Percentiles rank a stretch among this genome's conserved stretches.
Conservation (phyloP, 75 land plant species). For the Picea glauca region DNA sequence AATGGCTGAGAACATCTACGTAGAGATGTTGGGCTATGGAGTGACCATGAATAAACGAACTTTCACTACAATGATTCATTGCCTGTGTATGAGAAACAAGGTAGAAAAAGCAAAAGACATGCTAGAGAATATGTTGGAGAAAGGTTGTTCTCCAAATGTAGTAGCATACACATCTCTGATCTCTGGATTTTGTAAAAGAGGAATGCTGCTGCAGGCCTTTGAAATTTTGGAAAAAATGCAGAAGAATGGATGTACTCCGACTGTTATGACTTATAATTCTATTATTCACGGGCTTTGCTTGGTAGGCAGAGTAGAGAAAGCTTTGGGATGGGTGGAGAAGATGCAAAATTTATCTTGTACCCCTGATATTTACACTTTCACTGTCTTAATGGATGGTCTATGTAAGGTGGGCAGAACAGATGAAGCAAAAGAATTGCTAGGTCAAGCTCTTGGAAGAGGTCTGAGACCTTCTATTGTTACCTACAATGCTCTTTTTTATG, state of each 20-base stretch:
- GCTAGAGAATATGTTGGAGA: conserved; percentile 33
- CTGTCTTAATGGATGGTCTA: conserved; percentile 58
- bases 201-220: conserved; percentile 48
- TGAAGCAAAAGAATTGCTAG: conserved; percentile 48
- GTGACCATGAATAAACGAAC: conserved; percentile 30
- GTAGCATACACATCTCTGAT: conserved; percentile 45
- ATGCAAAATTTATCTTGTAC: conserved; percentile 36
- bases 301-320: conserved; percentile 63
- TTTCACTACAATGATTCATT: conserved; percentile 33
- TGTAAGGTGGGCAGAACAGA: conserved; percentile 57
- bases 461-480: conserved; percentile 43
- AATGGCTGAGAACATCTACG: conserved; percentile 23
- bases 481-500: conserved; percentile 45
- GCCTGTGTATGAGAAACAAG: conserved; percentile 35
- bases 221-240: conserved; percentile 58
- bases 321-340: conserved; percentile 26
- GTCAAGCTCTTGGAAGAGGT: conserved; percentile 41
- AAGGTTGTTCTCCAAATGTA: conserved; percentile 37
- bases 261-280: conserved; percentile 48
- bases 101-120: conserved; percentile 31
- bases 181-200: conserved; percentile 48
- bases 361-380: conserved; percentile 51
- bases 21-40: conserved; percentile 4
- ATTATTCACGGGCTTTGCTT: conserved; percentile 65
- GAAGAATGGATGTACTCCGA: conserved; percentile 27